Evolutionary conservation across 2,329 filamentous ascomycete species (phyloP), one percentile per base, ranked within the genome.

Genomic region (Bipolaris victoriae): DNA sequence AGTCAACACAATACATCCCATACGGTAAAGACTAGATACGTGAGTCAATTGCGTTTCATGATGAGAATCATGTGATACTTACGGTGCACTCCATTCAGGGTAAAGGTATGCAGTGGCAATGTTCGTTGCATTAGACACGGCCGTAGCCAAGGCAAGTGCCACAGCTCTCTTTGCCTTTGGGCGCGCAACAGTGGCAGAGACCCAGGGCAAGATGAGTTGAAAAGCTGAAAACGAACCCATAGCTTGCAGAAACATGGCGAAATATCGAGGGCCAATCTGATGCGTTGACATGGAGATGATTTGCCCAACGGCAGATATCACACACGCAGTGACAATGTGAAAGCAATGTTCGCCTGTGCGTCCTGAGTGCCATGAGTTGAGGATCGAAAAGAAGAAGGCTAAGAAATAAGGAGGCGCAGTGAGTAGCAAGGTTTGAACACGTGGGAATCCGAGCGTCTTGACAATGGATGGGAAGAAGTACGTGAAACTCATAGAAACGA

Each of bases 381-480:
- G 63, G 0, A 88, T 72, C 0, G 84, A 86, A 15, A 84, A 75
- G 0, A 87, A 62, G 60, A 87, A 87, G 0, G 84, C 86, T 0
- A 78, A 78, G 52, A 84, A 81, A 83, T 84, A 88, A 0, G 84
- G 83, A 0, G 84, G 83, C 0, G 79, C 83, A 1, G 84, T 87
- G n/a, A 87, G 77, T 52, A 85, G 80, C 0, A 86, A 74, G 0
- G 84, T 86, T 7, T 77, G 74, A 20, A 84, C 81, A 18, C 69
- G 78, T 2, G 78, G 78, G 65, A 83, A 88, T 0, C 84, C 84
- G 0, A 88, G 78, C 0, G 84, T 86, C 29, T 83, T 77, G 1
- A 88, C 83, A 49, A 88, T 86, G 0, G 80, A 83, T 0, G 86
- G 86, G 73, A 88, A 88, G 76, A 88, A 88, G 67, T 88, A 88